Evolutionary conservation across 768 basidiomycete genomes (phyloP), one percentile per base, ranked within the genome.

Genomic region (Pleurotus ostreatus): DNA sequence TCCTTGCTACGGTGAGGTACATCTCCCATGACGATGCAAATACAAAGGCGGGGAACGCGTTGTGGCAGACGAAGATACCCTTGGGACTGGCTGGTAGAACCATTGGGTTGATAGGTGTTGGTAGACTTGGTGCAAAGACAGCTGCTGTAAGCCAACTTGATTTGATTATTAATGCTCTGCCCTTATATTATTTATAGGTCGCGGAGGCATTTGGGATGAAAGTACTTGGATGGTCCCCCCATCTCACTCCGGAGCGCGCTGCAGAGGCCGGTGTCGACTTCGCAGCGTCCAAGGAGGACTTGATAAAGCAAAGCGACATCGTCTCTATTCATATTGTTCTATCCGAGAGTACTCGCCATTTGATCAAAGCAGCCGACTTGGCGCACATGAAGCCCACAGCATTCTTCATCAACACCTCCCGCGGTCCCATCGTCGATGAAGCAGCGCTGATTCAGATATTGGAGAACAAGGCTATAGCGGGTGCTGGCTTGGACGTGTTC

Each of bases 401-500:
- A 0, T 75, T 83, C 62, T 71, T 88, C 55, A 77, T 88, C 63
- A 90, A 88, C 62, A 86, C 86, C 0, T 82, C 82, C 2, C 68
- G 86, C 54, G 87, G 88, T 0, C 84, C 84, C 2, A 64, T 89
- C 16, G 78, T 89, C 4, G 80, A 88, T 54, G 86, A 87, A 60
- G 59, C 49, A 0, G 86, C 79, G 0, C 63, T 89, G 34, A 57
- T 87, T 7, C 66, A 80, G 3, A 74, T 71, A 2, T 63, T 87
- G 57, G 65, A 73, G 55, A 63, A 75, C 34, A 74, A 72, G 40
- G 69, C 59, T 44, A 84, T 88, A 37, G 75, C 76, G 2, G 86
- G 83, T 0, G 85, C 80, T 0, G 86, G 82, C 0, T 64, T 88
- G 53, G 86, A 88, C 65, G 86, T 88, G 1, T 88, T 79, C 62